Evolutionary conservation across 306 rosid genomes (phyloP), one percentile per base, ranked within the genome.

Genomic region (Prunus mongolica): DNA sequence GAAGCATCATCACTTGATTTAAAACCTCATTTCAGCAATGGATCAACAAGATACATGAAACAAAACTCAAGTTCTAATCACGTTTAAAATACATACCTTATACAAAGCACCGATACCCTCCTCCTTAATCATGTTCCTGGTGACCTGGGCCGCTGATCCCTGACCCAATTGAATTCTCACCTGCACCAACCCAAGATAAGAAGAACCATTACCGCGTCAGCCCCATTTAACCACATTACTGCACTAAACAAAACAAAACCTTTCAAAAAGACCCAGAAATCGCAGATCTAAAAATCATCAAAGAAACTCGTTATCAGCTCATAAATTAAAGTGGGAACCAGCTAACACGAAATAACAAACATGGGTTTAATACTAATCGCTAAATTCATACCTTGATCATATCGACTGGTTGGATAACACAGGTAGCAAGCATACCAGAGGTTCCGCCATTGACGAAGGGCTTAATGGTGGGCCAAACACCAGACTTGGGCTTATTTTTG

Each of bases 101-200:
- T 92, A 95, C 74, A 95, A 92, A 62, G 99, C 91, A 62, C 86
- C 84, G 69, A 92, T 38, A 19, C 98, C 99, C 82, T 95, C 99
- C 75, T 93, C 87, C 87, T 91, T 92, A 45, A 95, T 89, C 98
- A 92, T 95, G 73, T 3, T 89, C 49, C 69, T 71, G 65, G 99
- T 87, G 58, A 95, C 92, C 60, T 82, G 84, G 12, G 8, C 91
- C 22, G 96, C 99, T 8, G 98, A 89, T 78, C 99, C 99, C 83
- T 92, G 99, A 67, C 99, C 99, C 84, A 95, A 69, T 83, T 95
- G 99, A 88, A 92, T 96, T 84, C 99, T 91, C 87, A 96, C 99
- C 99, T 96, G 74, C 45, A 73, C 49, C 50, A 80, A 82, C 70
- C 46, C 78, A 76, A 74, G 50, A 27, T 18, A 24, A 57, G 58